A percentile compares a stretch with the other conserved stretches of the same genome.
Evolutionary conservation across 1,284 basidiomycete genomes (phyloP).

Genomic region (Leccinum subrobustum): DNA sequence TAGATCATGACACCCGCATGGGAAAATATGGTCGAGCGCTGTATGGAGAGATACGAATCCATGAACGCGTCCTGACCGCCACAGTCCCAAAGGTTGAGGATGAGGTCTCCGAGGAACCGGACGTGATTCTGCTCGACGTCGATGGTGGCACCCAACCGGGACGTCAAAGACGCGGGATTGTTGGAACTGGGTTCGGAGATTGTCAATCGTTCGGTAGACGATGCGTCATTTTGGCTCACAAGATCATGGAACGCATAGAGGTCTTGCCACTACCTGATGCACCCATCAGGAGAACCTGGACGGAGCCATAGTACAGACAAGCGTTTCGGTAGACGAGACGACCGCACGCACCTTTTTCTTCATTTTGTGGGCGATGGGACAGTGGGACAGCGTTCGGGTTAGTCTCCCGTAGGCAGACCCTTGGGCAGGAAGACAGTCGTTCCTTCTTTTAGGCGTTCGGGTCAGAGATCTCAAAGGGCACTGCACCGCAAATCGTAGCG

Average conservation of each 20-base stretch:
- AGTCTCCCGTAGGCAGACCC: no score
- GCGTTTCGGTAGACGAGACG: not conserved
- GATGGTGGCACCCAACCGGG: conserved; percentile 92
- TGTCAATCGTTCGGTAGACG: not conserved
- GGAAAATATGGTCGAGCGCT: conserved; percentile 91
- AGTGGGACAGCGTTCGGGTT: not conserved
- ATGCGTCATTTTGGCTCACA: conserved; percentile 54
- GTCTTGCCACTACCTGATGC: conserved; percentile 91
- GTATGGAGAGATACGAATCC: conserved; percentile 91
- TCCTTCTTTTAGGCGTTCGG: not conserved
- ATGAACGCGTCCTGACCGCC: conserved; percentile 98
- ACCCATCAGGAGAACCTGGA: conserved; percentile 89
- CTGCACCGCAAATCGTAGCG: not conserved
- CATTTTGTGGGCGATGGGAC: conserved; percentile 34
- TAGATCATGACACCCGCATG: conserved; percentile 97
- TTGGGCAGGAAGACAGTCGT: no score
- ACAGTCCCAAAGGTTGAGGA: conserved; percentile 97
- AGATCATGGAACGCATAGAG: conserved; percentile 98
- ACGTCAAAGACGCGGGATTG: conserved; percentile 89
- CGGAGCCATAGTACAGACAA: conserved; percentile 1
- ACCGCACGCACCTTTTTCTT: conserved; percentile 39
- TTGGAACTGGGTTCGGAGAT: conserved; percentile 65
- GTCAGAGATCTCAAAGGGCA: not conserved
- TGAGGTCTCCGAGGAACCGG: conserved; percentile 91
- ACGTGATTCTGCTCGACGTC: conserved; percentile 98